Base-by-base conservation (phyloP, 352 stramenopile species). In the Phytophthora fragariaefolia region DNA sequence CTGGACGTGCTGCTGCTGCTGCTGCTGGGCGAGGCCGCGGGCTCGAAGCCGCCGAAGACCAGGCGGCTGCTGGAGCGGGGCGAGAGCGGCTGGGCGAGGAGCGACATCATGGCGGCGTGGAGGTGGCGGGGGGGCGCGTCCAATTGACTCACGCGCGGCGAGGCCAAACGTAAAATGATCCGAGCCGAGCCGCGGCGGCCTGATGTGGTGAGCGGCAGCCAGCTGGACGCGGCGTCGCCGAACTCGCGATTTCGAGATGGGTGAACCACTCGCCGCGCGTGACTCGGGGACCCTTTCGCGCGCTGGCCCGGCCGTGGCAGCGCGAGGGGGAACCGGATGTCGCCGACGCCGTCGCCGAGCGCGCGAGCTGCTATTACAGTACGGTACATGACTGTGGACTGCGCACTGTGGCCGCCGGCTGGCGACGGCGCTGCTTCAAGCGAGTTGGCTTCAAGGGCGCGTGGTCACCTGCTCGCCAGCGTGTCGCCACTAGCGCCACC, bases 141-240 rank as follows among this genome's bases (percentile, higher is more conserved):
- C 28, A 26, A 26, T 54, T 62, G 46, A 66, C 38, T 64, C 47
- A 53, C 42, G 47, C 23, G 30, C 58, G 28, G 60, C 32, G 64
- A 26, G 63, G 58, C 47, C 48, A 73, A 77, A 61, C 57, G 64
- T 64, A 56, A 69, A 77, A 62, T 77, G 63, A 68, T 64, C 47
- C 43, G 49, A 50, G 45, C 20, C 20, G 45, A 20, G 36, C 46
- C 9, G 32, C 51, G 20, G 15, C 43, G 43, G 6, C 38, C 61
- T 66, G 60, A 58, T 57, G 45, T 59, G 63, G 55, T 59, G 53
- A 65, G 42, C 50, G 51, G 64, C 50, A 63, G 50, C 47, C 64
- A 67, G 64, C 64, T 63, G 64, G n/a, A n/a, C n/a, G 56, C 34
- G 40, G 43, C 53, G 46, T 64, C 28, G 23, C 50, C 27, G 30